Percentiles rank a stretch among this genome's conserved stretches.
phyloP scores from a whole-genome alignment of 164 flowering plant genomes.

The Macadamia tetraphylla region DNA sequence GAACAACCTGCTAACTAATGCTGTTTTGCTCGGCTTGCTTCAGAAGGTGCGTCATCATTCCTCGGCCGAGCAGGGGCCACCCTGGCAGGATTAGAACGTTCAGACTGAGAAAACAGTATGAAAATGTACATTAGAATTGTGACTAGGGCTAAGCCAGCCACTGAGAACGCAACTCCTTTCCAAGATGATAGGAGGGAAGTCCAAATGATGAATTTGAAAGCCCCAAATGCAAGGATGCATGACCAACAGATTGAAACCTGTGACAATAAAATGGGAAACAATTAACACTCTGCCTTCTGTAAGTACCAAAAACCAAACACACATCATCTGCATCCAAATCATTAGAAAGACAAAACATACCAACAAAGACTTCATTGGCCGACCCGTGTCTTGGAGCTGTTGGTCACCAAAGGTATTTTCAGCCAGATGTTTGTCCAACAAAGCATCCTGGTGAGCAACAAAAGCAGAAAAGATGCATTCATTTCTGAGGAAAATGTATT shows the following conservation, averaged over 20 bases:
- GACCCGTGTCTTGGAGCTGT: slow-evolving; percentile 36
- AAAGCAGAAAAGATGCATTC: not conserved
- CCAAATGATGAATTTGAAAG: slow-evolving; percentile 36
- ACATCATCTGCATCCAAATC: not conserved
- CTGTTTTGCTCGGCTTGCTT: slow-evolving; percentile 15
- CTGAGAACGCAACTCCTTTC: slow-evolving; percentile 48
- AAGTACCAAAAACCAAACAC: not conserved
- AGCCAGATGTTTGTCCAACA: slow-evolving; percentile 53
- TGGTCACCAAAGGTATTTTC: slow-evolving; percentile 46
- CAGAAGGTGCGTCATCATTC: slow-evolving; percentile 15
- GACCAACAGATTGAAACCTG: slow-evolving; percentile 61
- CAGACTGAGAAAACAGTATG: slow-evolving; percentile 62
- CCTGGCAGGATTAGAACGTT: slow-evolving; percentile 40
- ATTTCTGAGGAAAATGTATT: too few species aligned
- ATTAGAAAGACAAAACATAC: slow-evolving; percentile 23
- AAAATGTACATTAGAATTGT: slow-evolving; percentile 60
- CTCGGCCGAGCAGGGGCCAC: slow-evolving; percentile 17
- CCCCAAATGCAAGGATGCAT: slow-evolving; percentile 29
- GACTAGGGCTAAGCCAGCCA: slow-evolving; percentile 37
- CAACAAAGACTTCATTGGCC: slow-evolving; percentile 60
- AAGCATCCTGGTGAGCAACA: slow-evolving; percentile 47
- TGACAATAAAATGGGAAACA: not conserved
- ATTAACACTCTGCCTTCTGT: not conserved
- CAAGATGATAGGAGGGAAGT: slow-evolving; percentile 50
- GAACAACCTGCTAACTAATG: not conserved